Conservation (phyloP, 148 eudicot genomes). For the Vaccinium corymbosum region DNA sequence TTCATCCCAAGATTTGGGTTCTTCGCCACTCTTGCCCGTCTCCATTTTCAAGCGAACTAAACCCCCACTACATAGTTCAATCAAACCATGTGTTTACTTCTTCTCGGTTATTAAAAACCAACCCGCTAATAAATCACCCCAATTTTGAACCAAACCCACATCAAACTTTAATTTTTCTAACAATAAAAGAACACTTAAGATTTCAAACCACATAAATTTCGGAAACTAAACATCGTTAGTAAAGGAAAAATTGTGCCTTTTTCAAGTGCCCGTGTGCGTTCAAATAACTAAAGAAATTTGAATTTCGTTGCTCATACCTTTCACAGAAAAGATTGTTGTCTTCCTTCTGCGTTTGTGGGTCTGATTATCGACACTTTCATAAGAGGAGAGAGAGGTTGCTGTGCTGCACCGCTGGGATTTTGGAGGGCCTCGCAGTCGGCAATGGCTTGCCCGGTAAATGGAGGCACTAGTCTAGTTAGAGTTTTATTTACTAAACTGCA, state of each 20-base stretch:
- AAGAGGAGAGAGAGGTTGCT: not conserved
- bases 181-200: not conserved
- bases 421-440: not conserved
- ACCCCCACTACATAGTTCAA: conserved; percentile 1
- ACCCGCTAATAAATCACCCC: not conserved
- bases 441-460: not conserved
- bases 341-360: too few relatives aligned
- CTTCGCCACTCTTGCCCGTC: conserved; percentile 38
- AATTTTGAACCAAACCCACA: not conserved
- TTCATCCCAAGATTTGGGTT: conserved; percentile 76
- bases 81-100: conserved; percentile 4
- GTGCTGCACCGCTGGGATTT: not conserved
- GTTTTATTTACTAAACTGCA: not conserved
- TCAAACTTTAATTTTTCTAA: not conserved
- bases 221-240: not conserved
- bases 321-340: not conserved
- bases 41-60: conserved; percentile 41
- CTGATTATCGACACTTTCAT: not conserved
- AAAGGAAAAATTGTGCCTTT: not conserved
- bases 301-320: not conserved
- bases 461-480: not conserved
- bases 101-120: not conserved
- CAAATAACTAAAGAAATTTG: not conserved
- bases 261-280: not conserved
- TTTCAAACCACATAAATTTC: not conserved